These are phyloP conservation scores for Protomyces arabidopsidicola DNA, from an alignment of 1,139 yeast genomes.

Conservation along the genomic window DNA sequence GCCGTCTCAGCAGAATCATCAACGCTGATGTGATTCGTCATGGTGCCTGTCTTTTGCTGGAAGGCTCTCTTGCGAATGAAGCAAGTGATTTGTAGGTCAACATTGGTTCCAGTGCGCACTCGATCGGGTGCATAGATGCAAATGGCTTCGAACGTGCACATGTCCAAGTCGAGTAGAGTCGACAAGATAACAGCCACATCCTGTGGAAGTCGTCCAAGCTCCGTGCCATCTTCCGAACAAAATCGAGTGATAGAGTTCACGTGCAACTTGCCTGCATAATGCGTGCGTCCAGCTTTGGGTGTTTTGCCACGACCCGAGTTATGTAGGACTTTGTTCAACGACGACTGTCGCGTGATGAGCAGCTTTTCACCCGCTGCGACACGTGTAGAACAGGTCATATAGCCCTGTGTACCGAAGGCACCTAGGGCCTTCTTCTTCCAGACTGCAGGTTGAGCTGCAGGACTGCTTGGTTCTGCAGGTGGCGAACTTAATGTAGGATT, in stretches of 20 bases:
- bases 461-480: neutral
- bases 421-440: conserved; percentile 54
- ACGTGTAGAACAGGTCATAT: conserved; percentile 74
- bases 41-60: conserved; percentile 18
- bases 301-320: neutral
- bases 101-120: conserved; percentile 68
- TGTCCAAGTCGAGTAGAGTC: conserved; percentile 57
- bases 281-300: neutral
- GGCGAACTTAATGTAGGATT: neutral
- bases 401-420: conserved; percentile 64
- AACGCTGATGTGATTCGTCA: conserved; percentile 26
- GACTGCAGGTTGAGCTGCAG: conserved; percentile 28
- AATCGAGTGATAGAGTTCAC: conserved; percentile 41
- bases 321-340: conserved; percentile 32
- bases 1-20: conserved; percentile 33
- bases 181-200: conserved; percentile 64
- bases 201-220: conserved; percentile 73
- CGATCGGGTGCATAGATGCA: conserved; percentile 57
- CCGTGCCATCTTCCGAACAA: conserved; percentile 44
- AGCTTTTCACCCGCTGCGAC: conserved; percentile 49
- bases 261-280: conserved; percentile 28
- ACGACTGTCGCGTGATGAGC: conserved; percentile 40
- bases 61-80: conserved; percentile 55
- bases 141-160: conserved; percentile 55
- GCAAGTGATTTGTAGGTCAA: conserved; percentile 60